These are phyloP conservation scores for Acanthamoeba divionensis DNA, from an alignment of 208 protist genomes.

Conservation along the genomic window DNA sequence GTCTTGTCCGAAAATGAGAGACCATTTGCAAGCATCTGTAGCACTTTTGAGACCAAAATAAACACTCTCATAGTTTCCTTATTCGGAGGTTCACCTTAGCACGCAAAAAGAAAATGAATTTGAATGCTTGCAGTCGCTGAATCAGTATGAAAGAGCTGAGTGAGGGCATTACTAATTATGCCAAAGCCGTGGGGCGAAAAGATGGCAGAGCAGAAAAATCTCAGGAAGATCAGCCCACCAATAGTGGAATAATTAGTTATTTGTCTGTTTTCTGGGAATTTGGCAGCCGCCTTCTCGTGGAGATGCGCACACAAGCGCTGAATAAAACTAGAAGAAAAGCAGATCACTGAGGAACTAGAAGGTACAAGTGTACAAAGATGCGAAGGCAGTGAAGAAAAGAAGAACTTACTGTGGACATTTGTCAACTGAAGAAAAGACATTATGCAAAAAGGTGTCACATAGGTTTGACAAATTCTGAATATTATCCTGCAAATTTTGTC, in stretches of 20 bases:
- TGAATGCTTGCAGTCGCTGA: not conserved
- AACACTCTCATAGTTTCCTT: not conserved
- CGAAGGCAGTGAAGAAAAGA: not conserved
- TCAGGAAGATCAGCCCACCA: not conserved
- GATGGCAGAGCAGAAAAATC: not conserved
- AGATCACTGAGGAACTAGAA: not conserved
- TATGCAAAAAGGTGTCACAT: not conserved
- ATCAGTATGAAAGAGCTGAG: not conserved
- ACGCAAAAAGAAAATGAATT: no score
- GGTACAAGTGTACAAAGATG: not conserved
- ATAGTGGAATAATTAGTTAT: not conserved
- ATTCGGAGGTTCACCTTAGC: not conserved
- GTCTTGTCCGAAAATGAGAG: not conserved
- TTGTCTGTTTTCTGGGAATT: not conserved
- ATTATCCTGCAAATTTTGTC: not conserved
- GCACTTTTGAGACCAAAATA: not conserved
- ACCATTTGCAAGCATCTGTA: not conserved
- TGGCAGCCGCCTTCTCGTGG: not conserved
- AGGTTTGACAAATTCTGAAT: not conserved
- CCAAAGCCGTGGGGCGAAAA: not conserved
- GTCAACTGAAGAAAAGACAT: not conserved
- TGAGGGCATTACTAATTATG: not conserved
- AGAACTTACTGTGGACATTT: not conserved
- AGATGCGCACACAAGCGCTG: not conserved
- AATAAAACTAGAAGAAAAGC: not conserved